Evolutionary conservation across 495 filamentous ascomycete genomes (phyloP), one percentile per base, ranked within the genome.

Genomic region (Ramalina peruviana): DNA sequence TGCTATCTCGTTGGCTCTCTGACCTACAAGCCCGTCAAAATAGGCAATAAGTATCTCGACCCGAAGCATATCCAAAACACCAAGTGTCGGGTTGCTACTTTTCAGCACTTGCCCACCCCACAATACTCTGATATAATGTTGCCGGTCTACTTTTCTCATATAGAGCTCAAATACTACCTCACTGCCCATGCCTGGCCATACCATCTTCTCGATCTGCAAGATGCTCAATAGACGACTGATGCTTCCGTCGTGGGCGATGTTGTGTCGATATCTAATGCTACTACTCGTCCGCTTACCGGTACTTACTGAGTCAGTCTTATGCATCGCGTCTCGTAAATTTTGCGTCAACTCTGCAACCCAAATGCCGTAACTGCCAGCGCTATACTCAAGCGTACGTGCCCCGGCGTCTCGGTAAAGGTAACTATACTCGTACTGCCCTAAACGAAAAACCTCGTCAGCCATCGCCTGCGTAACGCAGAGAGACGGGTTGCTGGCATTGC

Each of bases 121-220:
- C 16, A 86, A 55, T 0, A 85, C 76, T 44, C 82, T 68, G 0
- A 81, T 60, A 46, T 67, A 79, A 6, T 33, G 12, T 33, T 33
- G 30, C 26, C 51, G 36, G 11, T 50, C 39, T 10, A 19, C 36
- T 36, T 52, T 54, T 40, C 58, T 60, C 44, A 62, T 64, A 48
- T 77, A 82, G 11, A 83, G 39, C 65, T 86, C 82, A 58, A 86
- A 84, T 1, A 83, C 71, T 6, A 85, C 65, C 59, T 85, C 81
- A 9, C 69, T 65, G 1, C 82, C 82, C 79, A 86, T 82, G 0
- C 82, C 82, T 0, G 81, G 82, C 82, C 82, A 86, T 4, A 83
- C 75, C 81, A 85, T 86, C 37, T 62, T 56, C 36, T 81, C 75
- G 4, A 79, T 56, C 58, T 85, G 81, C 50, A 86, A 58, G n/a